These are phyloP conservation scores for Laburnicola sp. DNA, from an alignment of 2,329 filamentous ascomycete species.

Conservation along the genomic window DNA sequence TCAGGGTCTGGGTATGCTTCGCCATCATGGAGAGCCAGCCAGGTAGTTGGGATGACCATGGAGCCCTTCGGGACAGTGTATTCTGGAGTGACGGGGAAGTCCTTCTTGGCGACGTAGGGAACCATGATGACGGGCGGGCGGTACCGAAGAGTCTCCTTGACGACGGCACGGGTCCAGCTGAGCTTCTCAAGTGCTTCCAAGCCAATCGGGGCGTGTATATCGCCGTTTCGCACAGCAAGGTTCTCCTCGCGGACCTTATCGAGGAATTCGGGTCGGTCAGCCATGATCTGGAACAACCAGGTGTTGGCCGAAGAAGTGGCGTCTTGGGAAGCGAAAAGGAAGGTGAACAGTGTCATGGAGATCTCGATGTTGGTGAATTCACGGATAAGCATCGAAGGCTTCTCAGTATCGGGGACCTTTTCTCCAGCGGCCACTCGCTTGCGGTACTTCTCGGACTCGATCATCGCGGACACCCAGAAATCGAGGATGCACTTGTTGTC, in stretches of 20 bases:
- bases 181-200: constrained; percentile 88
- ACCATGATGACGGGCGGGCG: constrained; percentile 97
- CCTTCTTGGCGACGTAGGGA: constrained; percentile 90
- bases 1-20: constrained; percentile 92
- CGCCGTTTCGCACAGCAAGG: constrained; percentile 71
- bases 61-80: constrained; percentile 95
- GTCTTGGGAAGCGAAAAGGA: constrained; percentile 96
- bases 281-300: constrained; percentile 93
- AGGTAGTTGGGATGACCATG: constrained; percentile 92
- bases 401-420: constrained; percentile 62
- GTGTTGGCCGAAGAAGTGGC: constrained; percentile 91
- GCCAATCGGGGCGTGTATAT: constrained; percentile 68
- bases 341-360: constrained; percentile 89
- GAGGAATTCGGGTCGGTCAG: constrained; percentile 89
- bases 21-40: constrained; percentile 86
- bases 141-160: constrained; percentile 71
- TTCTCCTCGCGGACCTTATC: constrained; percentile 93
- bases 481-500: constrained; percentile 92
- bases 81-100: constrained; percentile 82
- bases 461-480: constrained; percentile 79
- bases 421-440: constrained; percentile 75
- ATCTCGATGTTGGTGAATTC: constrained; percentile 90
- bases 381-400: constrained; percentile 80
- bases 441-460: constrained; percentile 80
- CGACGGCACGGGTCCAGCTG: constrained; percentile 86